Conservation (phyloP, 371 early-diverging fungal genomes). For the Actinomortierella wolfii region DNA sequence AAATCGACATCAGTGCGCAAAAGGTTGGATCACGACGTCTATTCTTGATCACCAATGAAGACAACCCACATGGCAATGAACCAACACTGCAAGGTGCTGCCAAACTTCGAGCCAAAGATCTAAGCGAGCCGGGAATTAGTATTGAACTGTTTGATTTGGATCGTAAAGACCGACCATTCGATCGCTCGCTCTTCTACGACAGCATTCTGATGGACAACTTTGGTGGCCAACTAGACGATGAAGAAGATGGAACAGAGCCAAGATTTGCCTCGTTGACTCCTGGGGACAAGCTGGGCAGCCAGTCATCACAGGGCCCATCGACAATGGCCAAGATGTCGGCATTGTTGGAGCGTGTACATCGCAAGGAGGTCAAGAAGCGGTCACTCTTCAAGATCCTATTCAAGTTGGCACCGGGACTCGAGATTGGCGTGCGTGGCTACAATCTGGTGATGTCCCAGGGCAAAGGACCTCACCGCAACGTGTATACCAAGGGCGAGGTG, state of each 20-base stretch:
- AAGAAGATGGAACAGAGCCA: constrained; percentile 7
- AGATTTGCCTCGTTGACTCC: too few species aligned
- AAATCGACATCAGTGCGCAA: too few species aligned
- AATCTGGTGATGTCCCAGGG: constrained; percentile 57
- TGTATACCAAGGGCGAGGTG: constrained; percentile 55
- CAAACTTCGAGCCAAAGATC: constrained; percentile 64
- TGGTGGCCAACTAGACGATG: constrained; percentile 6
- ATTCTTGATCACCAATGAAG: constrained; percentile 72
- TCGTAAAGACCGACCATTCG: constrained; percentile 49
- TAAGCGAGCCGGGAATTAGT: constrained; percentile 54
- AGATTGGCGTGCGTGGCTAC: constrained; percentile 67
- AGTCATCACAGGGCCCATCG: too few species aligned
- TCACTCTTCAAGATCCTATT: constrained; percentile 57
- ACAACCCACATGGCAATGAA: constrained; percentile 61
- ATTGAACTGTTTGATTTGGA: constrained; percentile 65
- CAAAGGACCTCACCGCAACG: constrained; percentile 48
- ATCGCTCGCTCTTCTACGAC: constrained; percentile 53
- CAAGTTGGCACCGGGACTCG: constrained; percentile 54
- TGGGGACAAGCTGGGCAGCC: too few species aligned
- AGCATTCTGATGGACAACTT: constrained; percentile 36
- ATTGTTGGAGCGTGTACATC: constrained; percentile 51
- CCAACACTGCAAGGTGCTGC: constrained; percentile 54
- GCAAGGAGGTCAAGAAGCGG: constrained; percentile 64
- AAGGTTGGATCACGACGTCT: constrained; percentile 62
- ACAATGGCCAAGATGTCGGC: constrained; percentile 49